phyloP scores from a whole-genome alignment of 1,284 basidiomycete genomes.

The Boletus hoseneyae region DNA sequence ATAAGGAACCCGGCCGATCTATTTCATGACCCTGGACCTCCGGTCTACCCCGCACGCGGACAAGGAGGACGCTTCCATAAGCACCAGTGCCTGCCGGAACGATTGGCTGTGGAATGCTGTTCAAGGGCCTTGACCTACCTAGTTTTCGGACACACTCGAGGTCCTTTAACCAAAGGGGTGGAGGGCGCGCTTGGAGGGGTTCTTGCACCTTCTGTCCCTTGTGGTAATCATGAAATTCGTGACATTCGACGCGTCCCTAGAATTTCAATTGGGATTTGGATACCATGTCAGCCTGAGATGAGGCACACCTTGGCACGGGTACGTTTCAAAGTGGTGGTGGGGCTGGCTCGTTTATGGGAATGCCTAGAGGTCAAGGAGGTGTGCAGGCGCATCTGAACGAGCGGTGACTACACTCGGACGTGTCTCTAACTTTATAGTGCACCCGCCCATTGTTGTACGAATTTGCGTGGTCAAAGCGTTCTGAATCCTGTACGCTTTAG shows the following conservation, averaged over 20 bases:
- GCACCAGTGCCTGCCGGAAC: constrained; percentile 36
- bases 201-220: constrained; percentile 9
- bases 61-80: constrained; percentile 41
- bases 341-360: constrained; percentile 2
- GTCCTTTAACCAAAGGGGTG: constrained; percentile 34
- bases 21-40: constrained; percentile 18
- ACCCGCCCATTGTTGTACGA: constrained; percentile 21
- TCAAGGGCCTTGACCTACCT: constrained; percentile 26
- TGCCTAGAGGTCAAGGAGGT: constrained; percentile 8
- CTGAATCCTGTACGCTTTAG: too few species aligned
- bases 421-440: not conserved
- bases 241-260: constrained; percentile 15
- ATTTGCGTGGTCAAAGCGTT: constrained; percentile 8
- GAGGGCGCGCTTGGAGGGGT: constrained; percentile 29
- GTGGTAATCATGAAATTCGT: constrained; percentile 10
- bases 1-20: constrained; percentile 30
- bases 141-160: constrained; percentile 40
- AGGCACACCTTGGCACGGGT: constrained; percentile 4
- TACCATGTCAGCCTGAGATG: not conserved
- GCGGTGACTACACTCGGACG: not conserved
- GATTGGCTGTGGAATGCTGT: constrained; percentile 2
- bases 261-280: constrained; percentile 2
- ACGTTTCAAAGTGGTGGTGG: constrained; percentile 1
- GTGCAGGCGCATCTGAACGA: constrained; percentile 17
- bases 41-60: constrained; percentile 27